Evolutionary conservation across 805 yeast species (phyloP), one percentile per base, ranked within the genome.

Genomic region (Wickerhamomyces ciferrii): DNA sequence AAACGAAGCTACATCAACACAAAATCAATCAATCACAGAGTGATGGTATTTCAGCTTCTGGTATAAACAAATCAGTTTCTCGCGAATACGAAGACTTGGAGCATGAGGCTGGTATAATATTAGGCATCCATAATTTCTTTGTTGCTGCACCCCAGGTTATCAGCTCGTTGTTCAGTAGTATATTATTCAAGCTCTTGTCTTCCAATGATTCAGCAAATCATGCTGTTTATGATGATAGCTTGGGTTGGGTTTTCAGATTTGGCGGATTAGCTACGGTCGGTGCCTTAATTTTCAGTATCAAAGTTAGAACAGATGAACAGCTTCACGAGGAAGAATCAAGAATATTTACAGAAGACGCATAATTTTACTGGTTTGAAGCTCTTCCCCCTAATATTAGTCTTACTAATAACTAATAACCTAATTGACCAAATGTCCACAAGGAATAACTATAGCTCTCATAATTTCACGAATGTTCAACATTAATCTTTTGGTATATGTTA

Each of bases 71-170:
- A 18, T 58, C 48, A 11, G 53, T 60, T 3, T 58, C 60, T 11
- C 48, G 50, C 9, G 62, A 61, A 42, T 71, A 68, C 45, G 68
- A 69, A 40, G 53, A 61, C 21, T 65, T 74, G 47, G 83, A 75
- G 49, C 74, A 75, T 49, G 82, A 78, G 53, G 72, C 83, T 3
- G 84, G 84, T 0, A 67, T 78, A 3, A 68, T 79, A 34, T 57
- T 79, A 47, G 83, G 82, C 2, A 71, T 79, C 18, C 83, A 79
- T 56, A 79, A 79, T 55, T 74, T 79, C 27, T 79, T 75, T 56
- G 79, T 79, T 15, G 76, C 82, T 1, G 69, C 76, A 3, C 84
- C 84, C 0, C 84, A 79, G 56, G 77, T 78, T 55, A 54, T 74
- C 4, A 71, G 79, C 34, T 77, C 83, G 0, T 54, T 78, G 29